Evolutionary conservation across 352 stramenopile genomes (phyloP).

Genomic region (Phytophthora quininea): DNA sequence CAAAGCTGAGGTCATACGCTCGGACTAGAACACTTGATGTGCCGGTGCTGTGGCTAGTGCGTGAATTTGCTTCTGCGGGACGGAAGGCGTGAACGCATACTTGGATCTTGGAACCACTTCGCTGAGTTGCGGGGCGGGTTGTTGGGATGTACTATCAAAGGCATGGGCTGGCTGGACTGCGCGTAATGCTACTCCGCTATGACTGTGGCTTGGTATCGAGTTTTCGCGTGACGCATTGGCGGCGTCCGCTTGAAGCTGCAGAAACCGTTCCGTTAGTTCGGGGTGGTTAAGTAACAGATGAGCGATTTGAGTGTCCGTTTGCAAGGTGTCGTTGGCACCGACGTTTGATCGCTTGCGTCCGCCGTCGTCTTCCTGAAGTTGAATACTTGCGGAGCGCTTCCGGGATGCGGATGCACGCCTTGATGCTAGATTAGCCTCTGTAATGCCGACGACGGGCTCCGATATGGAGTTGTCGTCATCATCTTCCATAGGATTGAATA

Average conservation of each 20-base stretch:
- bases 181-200: not conserved
- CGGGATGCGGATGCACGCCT: not conserved
- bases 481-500: not conserved
- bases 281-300: not conserved
- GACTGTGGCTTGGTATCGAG: not conserved
- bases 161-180: not conserved
- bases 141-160: not conserved
- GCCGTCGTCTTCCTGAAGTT: not conserved
- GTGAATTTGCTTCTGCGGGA: conserved; percentile 3
- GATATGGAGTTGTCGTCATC: not conserved
- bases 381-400: not conserved
- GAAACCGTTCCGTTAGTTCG: not conserved
- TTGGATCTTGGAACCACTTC: not conserved
- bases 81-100: conserved; percentile 7
- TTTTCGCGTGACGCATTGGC: not conserved
- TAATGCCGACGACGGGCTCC: not conserved
- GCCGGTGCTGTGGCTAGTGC: not conserved
- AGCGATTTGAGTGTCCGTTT: conserved; percentile 4
- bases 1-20: conserved; percentile 13
- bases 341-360: not conserved
- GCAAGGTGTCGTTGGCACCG: not conserved
- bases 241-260: not conserved
- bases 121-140: not conserved
- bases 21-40: conserved; percentile 12
- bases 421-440: not conserved